Evolutionary conservation across 768 basidiomycete genomes (phyloP).

Genomic region (Russula foetens): DNA sequence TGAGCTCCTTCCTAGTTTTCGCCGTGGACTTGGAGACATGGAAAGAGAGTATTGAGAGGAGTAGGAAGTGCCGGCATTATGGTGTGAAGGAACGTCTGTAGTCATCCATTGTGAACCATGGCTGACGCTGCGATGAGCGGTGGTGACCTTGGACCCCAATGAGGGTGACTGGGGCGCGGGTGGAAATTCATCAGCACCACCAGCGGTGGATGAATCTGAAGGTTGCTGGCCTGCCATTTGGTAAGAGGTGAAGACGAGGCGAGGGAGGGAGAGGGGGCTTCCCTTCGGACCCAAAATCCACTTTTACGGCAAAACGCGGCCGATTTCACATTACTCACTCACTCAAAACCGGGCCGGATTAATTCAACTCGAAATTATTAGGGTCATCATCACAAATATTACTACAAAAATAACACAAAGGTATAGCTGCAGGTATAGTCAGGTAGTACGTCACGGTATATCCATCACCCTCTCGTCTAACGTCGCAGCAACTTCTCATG

Average conservation of each 20-base stretch:
- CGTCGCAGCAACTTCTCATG: conserved; percentile 73
- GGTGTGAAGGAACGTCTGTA: conserved; percentile 52
- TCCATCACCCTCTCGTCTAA: conserved; percentile 13
- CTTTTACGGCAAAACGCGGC: not conserved
- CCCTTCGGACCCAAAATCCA: not conserved
- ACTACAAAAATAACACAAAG: not conserved
- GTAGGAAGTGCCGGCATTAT: conserved; percentile 64
- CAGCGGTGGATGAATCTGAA: not conserved
- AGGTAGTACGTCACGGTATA: not conserved
- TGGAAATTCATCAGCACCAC: not conserved
- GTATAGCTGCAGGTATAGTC: conserved; percentile 4
- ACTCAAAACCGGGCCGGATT: no score
- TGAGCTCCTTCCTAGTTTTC: conserved; percentile 39
- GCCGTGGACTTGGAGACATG: conserved; percentile 40
- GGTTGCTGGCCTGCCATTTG: conserved; percentile 9
- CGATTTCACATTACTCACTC: no score
- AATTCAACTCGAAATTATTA: not conserved
- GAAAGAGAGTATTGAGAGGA: conserved; percentile 36
- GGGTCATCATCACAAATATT: not conserved
- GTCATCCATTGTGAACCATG: conserved; percentile 53
- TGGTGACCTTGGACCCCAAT: conserved; percentile 18
- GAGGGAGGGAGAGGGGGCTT: not conserved
- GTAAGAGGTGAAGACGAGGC: not conserved
- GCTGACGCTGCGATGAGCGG: conserved; percentile 39
- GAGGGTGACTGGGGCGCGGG: conserved; percentile 22